phyloP scores from a whole-genome alignment of 1,284 basidiomycete genomes.

The Athelia sp. region DNA sequence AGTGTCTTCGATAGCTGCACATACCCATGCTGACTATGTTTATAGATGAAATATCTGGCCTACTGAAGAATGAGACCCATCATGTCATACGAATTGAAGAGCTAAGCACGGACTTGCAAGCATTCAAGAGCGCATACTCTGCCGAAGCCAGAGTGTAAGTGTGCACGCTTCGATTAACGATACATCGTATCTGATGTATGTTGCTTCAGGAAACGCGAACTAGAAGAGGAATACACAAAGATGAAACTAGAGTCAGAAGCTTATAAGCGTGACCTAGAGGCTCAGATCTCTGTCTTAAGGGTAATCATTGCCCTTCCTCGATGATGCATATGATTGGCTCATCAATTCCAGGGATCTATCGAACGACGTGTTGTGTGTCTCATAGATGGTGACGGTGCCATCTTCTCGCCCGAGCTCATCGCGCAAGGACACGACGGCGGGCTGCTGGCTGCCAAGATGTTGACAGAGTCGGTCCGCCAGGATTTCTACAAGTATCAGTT shows the following conservation, averaged over 20 bases:
- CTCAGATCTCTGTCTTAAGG: constrained; percentile 29
- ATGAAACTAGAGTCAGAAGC: constrained; percentile 28
- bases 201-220: constrained; percentile 1
- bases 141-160: neutral
- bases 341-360: constrained; percentile 17
- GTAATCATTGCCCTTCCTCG: constrained; percentile 1
- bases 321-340: constrained; percentile 4
- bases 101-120: constrained; percentile 35
- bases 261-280: constrained; percentile 31
- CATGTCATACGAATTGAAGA: constrained; percentile 26
- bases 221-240: constrained; percentile 20
- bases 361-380: constrained; percentile 52
- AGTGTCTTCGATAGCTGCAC: neutral
- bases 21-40: neutral
- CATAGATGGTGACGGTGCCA: constrained; percentile 64
- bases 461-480: constrained; percentile 46
- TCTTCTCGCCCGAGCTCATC: constrained; percentile 51
- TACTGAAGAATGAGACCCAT: constrained; percentile 21
- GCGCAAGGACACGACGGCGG: constrained; percentile 52
- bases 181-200: neutral
- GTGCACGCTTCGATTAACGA: neutral
- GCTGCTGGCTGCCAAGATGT: constrained; percentile 43
- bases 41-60: constrained; percentile 24
- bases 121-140: constrained; percentile 24
- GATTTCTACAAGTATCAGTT: constrained; percentile 35